phyloP scores from a whole-genome alignment of 176 grass and related monocot genomes.

The Phoenix roebelenii region DNA sequence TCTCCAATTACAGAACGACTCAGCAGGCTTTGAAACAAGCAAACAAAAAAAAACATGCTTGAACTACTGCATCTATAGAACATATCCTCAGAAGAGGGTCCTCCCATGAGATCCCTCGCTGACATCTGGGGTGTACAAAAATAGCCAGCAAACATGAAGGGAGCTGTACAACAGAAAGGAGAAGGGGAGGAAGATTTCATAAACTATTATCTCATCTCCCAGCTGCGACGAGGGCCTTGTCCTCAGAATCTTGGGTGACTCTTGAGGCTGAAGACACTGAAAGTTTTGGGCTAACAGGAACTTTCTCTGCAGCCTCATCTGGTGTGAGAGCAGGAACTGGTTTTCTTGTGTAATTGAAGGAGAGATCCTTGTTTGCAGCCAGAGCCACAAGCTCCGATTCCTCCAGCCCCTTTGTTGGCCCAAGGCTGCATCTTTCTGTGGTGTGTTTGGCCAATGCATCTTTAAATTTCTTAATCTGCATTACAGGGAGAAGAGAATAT shows the following conservation, averaged over 20 bases:
- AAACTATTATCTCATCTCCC: constrained; percentile 41
- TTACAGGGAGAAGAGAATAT: no score
- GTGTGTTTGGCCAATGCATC: constrained; percentile 89
- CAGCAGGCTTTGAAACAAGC: no score
- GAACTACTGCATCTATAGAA: no score
- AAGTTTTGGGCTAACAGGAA: constrained; percentile 20
- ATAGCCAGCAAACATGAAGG: no score
- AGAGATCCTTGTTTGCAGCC: constrained; percentile 72
- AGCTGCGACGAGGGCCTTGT: constrained; percentile 47
- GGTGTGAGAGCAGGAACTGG: constrained; percentile 22
- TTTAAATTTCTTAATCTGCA: constrained; percentile 96
- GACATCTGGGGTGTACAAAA: no score
- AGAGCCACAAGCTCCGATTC: constrained; percentile 64
- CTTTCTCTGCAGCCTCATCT: constrained; percentile 13
- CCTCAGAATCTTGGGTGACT: constrained; percentile 25
- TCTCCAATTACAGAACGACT: no score
- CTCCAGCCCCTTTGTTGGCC: constrained; percentile 61
- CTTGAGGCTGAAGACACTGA: constrained; percentile 11
- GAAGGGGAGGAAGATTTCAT: constrained; percentile 13
- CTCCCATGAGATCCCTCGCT: no score
- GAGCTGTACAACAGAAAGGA: no score
- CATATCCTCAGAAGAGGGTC: no score
- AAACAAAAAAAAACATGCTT: no score
- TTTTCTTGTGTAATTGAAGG: constrained; percentile 57
- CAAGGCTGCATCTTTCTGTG: constrained; percentile 71